Evolutionary conservation across 805 yeast genomes (phyloP), one percentile per base, ranked within the genome.

Genomic region (Schizosaccharomyces cryophilus): DNA sequence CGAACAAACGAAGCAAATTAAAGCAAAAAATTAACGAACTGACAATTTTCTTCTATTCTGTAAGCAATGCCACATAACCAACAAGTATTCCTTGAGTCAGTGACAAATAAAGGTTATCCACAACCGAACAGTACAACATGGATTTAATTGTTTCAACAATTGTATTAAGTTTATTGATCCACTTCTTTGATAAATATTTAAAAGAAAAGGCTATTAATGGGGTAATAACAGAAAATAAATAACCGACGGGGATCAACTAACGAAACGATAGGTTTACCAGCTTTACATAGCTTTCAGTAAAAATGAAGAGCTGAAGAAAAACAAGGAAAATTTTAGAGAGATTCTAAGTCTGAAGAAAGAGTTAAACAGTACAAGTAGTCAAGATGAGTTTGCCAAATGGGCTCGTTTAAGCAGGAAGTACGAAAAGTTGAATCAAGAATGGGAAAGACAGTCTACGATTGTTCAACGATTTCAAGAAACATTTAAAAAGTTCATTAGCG

Each of bases 371-470:
- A 78, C 88, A 9, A 80, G 87, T 61, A 90, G 96, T 1, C 96
- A 90, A 70, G 96, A 93, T 69, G 82, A 93, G 67, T 93, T 90
- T 70, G 96, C 96, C 35, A 83, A 80, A 67, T 93, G 97, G 97
- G 94, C 96, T 0, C 87, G 87, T 69, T 75, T 89, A 64, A 89
- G 87, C 67, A 78, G 98, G 59, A 78, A 77, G 66, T 73, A 77
- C 62, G 88, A 83, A 65, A 76, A 78, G 63, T 67, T 85, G 60
- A 74, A 76, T 55, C 74, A 71, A 17, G 80, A 84, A 63, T 72
- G 84, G 54, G 77, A 75, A 19, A 62, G 66, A 7, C 65, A 79
- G 58, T 64, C 68, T 62, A 62, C n/a, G 63, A 24, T 59, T 6
- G 61, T 64, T 24, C 55, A 62, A 31, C 48, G 61, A 5, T 62